Percentiles rank a stretch among this genome's conserved stretches.
Evolutionary conservation across 108 stramenopile genomes (phyloP).

Genomic region (Epipyxis sp.): DNA sequence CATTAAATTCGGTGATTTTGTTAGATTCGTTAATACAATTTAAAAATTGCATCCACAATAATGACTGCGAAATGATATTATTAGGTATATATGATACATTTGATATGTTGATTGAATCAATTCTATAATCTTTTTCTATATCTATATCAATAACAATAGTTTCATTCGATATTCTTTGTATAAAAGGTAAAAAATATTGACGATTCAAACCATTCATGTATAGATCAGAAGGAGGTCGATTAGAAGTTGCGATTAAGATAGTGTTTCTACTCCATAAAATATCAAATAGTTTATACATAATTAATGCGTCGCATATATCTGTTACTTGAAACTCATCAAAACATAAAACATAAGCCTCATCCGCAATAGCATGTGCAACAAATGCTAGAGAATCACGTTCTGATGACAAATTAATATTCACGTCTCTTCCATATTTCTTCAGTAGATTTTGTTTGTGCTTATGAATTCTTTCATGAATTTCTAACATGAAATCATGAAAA

Average conservation of each 20-base stretch:
- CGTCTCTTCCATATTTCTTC: background rate
- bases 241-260: slow-evolving; percentile 35
- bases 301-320: slow-evolving; percentile 37
- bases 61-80: background rate
- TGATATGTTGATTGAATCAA: background rate
- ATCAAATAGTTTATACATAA: slow-evolving; percentile 23
- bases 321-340: slow-evolving; percentile 43
- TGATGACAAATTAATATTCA: background rate
- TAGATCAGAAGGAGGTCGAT: slow-evolving; percentile 31
- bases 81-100: background rate
- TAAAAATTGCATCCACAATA: background rate
- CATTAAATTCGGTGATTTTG: background rate
- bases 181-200: slow-evolving; percentile 22
- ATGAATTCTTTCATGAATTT: slow-evolving; percentile 54
- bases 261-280: slow-evolving; percentile 14
- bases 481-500: slow-evolving; percentile 89
- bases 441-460: slow-evolving; percentile 27
- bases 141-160: slow-evolving; percentile 4
- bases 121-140: background rate
- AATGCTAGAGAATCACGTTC: background rate
- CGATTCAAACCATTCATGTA: slow-evolving; percentile 20
- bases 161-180: background rate
- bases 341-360: slow-evolving; percentile 29
- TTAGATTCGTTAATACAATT: background rate
- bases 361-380: slow-evolving; percentile 23